A percentile compares a stretch with the other conserved stretches of the same genome.
Conservation (phyloP, 2,329 filamentous ascomycete species). For the Byssochlamys sp. region DNA sequence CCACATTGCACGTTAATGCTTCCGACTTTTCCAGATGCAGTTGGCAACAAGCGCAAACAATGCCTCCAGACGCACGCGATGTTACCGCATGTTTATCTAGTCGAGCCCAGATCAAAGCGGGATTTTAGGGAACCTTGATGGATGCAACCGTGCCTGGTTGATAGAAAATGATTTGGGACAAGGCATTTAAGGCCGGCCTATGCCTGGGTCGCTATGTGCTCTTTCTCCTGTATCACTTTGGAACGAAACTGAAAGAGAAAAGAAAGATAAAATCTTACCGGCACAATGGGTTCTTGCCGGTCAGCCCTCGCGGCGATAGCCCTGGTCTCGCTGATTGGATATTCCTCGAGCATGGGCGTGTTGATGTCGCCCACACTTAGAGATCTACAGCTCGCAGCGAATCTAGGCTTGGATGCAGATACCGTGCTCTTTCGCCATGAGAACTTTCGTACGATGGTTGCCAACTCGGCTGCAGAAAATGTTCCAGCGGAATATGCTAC, state of each 20-base stretch:
- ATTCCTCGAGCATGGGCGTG: slow-evolving; percentile 9
- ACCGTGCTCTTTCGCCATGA: slow-evolving; percentile 5
- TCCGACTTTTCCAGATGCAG: background rate
- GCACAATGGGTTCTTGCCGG: background rate
- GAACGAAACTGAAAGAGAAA: background rate
- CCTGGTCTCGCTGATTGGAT: slow-evolving; percentile 3
- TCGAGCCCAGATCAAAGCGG: background rate
- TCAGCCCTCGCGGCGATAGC: background rate
- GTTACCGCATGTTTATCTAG: background rate
- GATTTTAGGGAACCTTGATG: background rate
- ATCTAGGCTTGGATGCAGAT: slow-evolving; percentile 12
- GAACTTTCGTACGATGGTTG: slow-evolving; percentile 8
- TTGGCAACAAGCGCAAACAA: background rate
- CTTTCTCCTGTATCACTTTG: background rate
- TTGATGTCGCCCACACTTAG: slow-evolving; percentile 6
- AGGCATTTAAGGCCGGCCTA: background rate
- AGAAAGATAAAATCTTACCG: background rate
- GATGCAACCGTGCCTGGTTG: background rate
- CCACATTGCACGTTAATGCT: background rate
- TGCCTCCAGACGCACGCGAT: background rate
- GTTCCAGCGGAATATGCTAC: slow-evolving; percentile 9
- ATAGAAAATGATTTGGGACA: background rate
- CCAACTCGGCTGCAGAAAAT: slow-evolving; percentile 2
- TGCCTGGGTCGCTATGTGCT: background rate
- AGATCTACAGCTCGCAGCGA: slow-evolving; percentile 12